These are phyloP conservation scores for Obelidium mucronatum DNA, from an alignment of 192 early-diverging fungal genomes.

Conservation along the genomic window DNA sequence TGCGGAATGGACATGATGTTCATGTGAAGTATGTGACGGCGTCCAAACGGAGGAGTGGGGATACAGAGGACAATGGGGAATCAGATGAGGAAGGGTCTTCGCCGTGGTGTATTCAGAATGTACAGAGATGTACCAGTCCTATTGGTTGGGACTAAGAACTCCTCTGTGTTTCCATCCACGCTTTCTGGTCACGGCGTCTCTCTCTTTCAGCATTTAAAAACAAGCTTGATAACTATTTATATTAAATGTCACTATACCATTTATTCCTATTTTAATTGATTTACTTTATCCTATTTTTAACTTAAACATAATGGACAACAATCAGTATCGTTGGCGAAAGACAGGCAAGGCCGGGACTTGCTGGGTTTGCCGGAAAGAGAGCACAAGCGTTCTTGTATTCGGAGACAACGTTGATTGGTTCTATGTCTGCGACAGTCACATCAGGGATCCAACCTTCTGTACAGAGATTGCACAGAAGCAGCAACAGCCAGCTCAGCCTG, in stretches of 20 bases:
- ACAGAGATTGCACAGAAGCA: background rate
- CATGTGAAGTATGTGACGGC: background rate
- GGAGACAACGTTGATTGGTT: slow-evolving; percentile 39
- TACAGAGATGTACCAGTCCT: background rate
- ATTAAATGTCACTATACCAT: background rate
- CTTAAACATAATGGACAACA: too few relatives aligned
- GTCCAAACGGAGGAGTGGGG: background rate
- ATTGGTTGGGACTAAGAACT: background rate
- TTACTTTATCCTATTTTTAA: too few relatives aligned
- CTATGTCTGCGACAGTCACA: slow-evolving; percentile 33
- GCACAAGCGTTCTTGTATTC: slow-evolving; percentile 6
- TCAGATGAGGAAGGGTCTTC: background rate
- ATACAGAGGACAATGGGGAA: background rate
- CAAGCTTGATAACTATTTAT: background rate
- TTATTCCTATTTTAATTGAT: too few relatives aligned
- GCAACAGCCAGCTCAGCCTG: background rate
- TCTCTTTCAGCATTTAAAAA: background rate
- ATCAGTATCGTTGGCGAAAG: slow-evolving; percentile 29
- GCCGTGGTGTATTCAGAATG: background rate
- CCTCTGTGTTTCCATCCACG: background rate
- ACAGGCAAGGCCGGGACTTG: slow-evolving; percentile 31
- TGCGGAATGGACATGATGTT: background rate
- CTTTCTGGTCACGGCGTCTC: background rate
- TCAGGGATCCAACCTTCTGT: slow-evolving; percentile 20
- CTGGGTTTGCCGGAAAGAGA: slow-evolving; percentile 25